Evolutionary conservation across 2,329 filamentous ascomycete species (phyloP).

Genomic region (Diaporthe longicolla): DNA sequence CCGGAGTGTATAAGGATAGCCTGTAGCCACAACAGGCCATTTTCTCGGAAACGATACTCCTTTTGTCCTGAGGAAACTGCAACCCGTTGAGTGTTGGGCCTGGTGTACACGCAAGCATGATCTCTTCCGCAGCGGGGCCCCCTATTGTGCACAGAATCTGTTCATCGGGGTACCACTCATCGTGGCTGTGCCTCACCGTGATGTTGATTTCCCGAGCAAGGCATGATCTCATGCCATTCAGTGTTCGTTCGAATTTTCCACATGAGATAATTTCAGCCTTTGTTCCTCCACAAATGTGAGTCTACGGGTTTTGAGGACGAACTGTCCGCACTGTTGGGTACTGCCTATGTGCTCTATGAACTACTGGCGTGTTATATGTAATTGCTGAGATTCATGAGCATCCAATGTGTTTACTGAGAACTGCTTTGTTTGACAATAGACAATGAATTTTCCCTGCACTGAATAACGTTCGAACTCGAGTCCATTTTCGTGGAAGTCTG

Average conservation of each 20-base stretch:
- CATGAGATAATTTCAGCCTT: not conserved
- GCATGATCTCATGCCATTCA: not conserved
- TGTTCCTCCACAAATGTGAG: not conserved
- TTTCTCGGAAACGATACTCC: not conserved
- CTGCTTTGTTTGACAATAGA: not conserved
- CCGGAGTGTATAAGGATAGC: not conserved
- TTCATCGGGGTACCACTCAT: not conserved
- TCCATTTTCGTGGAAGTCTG: not conserved
- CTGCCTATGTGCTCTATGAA: not conserved
- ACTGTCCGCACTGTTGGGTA: not conserved
- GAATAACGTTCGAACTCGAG: not conserved
- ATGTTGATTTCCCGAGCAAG: not conserved
- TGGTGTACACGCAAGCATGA: not conserved
- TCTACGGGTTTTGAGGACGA: not conserved
- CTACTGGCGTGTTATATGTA: not conserved
- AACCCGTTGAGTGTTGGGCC: not conserved
- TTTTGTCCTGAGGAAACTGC: not conserved
- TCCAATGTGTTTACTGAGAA: not conserved
- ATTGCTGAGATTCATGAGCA: not conserved
- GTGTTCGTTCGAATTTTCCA: not conserved
- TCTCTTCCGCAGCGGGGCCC: not conserved
- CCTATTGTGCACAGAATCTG: not conserved
- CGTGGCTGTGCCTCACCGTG: not conserved
- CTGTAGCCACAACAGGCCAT: not conserved
- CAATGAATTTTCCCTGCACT: not conserved